Conservation (phyloP, 2,329 filamentous ascomycete genomes). For the Exophiala calicioides region DNA sequence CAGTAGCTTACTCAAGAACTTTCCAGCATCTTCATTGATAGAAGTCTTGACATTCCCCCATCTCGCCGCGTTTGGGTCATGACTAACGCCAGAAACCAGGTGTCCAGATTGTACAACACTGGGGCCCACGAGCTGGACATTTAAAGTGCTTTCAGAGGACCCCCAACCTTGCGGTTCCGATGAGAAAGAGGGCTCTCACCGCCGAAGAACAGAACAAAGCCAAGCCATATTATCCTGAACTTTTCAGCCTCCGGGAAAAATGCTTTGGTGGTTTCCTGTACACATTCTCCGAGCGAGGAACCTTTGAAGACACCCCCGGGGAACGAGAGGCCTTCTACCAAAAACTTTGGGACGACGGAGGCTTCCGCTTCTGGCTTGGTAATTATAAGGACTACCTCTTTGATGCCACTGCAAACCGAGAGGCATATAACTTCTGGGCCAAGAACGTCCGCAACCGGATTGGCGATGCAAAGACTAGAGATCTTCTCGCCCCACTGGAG, state of each 20-base stretch:
- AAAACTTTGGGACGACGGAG: conserved; percentile 53
- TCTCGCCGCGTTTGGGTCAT: too few species aligned
- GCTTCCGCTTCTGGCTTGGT: conserved; percentile 59
- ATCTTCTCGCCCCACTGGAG: conserved; percentile 55
- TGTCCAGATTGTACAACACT: conserved; percentile 64
- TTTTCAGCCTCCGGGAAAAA: conserved; percentile 34
- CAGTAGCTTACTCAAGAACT: too few species aligned
- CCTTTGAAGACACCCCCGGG: conserved; percentile 44
- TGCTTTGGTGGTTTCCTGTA: conserved; percentile 50
- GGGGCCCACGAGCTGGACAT: conserved; percentile 53
- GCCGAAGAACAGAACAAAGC: conserved; percentile 56
- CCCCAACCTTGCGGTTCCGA: conserved; percentile 65
- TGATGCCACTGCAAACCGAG: conserved; percentile 52
- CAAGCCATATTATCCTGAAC: conserved; percentile 23
- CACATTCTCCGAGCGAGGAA: conserved; percentile 61
- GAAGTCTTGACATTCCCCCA: too few species aligned
- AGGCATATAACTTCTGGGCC: conserved; percentile 58
- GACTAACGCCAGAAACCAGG: too few species aligned
- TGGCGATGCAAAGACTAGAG: conserved; percentile 50
- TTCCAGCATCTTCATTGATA: too few species aligned
- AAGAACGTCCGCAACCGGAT: conserved; percentile 55
- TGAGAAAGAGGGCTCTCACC: conserved; percentile 54
- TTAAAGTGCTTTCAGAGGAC: conserved; percentile 62
- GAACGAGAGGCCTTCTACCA: conserved; percentile 51
- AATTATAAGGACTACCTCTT: conserved; percentile 55